These are phyloP conservation scores for Hysterium pulicare DNA, from an alignment of 2,329 filamentous ascomycete genomes.

Conservation along the genomic window DNA sequence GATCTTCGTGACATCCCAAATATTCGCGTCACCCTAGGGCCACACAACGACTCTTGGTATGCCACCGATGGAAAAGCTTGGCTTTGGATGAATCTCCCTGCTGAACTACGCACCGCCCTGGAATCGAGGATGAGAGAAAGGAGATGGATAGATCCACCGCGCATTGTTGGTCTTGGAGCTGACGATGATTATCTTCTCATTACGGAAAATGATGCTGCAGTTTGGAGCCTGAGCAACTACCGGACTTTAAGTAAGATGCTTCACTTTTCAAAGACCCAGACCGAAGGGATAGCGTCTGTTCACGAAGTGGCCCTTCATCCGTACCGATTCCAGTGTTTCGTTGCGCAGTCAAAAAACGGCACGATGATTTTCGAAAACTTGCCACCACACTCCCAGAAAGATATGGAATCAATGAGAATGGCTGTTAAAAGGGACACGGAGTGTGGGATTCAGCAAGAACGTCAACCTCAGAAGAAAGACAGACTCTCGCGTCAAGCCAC, in stretches of 20 bases:
- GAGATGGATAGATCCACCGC: slow-evolving; percentile 27
- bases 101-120: slow-evolving; percentile 18
- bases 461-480: background rate
- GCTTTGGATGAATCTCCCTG: slow-evolving; percentile 32
- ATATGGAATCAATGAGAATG: slow-evolving; percentile 16
- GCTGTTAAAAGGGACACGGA: slow-evolving; percentile 19
- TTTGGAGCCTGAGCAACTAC: slow-evolving; percentile 29
- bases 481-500: background rate
- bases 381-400: slow-evolving; percentile 20
- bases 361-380: slow-evolving; percentile 23
- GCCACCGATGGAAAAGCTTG: slow-evolving; percentile 24
- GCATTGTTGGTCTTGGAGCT: slow-evolving; percentile 30
- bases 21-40: slow-evolving; percentile 27
- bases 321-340: slow-evolving; percentile 29
- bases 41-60: slow-evolving; percentile 33
- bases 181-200: slow-evolving; percentile 27
- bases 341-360: slow-evolving; percentile 22
- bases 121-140: slow-evolving; percentile 27
- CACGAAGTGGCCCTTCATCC: slow-evolving; percentile 23
- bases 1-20: slow-evolving; percentile 20
- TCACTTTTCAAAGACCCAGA: slow-evolving; percentile 15
- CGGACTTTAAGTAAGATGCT: slow-evolving; percentile 16
- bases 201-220: slow-evolving; percentile 24
- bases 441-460: background rate
- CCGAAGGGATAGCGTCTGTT: slow-evolving; percentile 18